phyloP scores from a whole-genome alignment of 192 early-diverging fungal species.

The Chytriomyces sp. region DNA sequence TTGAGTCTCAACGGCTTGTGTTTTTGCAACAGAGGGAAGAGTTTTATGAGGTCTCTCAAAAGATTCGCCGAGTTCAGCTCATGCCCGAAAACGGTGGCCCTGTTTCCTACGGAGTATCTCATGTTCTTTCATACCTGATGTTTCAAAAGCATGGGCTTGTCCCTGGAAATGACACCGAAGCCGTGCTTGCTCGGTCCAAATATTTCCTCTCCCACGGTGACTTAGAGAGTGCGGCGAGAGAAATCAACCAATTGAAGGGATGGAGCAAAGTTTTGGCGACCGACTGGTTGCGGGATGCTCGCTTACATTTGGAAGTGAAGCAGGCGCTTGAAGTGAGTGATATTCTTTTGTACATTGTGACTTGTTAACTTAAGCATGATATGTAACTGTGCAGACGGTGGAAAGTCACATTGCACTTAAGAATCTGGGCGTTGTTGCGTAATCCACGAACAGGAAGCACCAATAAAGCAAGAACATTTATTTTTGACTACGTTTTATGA shows the following conservation, averaged over 20 bases:
- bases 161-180: conserved; percentile 83
- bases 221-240: conserved; percentile 84
- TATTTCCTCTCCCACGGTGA: conserved; percentile 78
- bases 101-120: conserved; percentile 77
- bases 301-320: conserved; percentile 83
- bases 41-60: conserved; percentile 70
- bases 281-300: conserved; percentile 86
- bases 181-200: conserved; percentile 77
- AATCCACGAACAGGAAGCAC: not conserved
- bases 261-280: conserved; percentile 85
- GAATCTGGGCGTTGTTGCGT: conserved; percentile 18
- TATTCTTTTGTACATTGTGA: conserved; percentile 25
- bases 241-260: conserved; percentile 90
- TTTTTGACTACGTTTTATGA: too few species aligned
- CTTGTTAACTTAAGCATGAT: not conserved
- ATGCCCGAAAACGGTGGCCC: conserved; percentile 88
- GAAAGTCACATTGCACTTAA: conserved; percentile 31
- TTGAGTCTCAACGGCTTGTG: conserved; percentile 37
- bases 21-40: conserved; percentile 51
- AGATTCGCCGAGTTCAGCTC: conserved; percentile 78
- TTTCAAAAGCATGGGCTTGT: conserved; percentile 87
- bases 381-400: not conserved
- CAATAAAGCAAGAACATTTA: too few species aligned
- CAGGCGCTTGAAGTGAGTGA: conserved; percentile 80
- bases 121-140: conserved; percentile 73